phyloP scores from a whole-genome alignment of 2,329 filamentous ascomycete genomes.

The Colletotrichum coccodes region DNA sequence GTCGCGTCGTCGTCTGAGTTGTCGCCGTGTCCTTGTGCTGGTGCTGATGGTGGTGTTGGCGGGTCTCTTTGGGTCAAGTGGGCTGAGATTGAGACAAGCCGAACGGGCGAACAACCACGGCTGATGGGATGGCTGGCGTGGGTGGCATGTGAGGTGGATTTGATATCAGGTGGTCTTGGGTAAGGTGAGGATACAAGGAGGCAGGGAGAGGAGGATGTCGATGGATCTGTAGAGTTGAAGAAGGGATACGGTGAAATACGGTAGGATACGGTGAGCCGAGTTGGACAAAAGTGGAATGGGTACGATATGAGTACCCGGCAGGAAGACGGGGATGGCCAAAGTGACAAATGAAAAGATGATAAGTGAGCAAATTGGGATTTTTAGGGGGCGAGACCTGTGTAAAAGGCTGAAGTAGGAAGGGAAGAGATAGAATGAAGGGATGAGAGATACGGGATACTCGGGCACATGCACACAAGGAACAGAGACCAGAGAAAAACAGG shows the following conservation, averaged over 20 bases:
- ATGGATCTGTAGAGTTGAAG: not conserved
- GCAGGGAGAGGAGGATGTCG: not conserved
- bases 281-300: not conserved
- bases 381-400: not conserved
- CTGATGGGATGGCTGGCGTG: not conserved
- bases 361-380: not conserved
- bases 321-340: not conserved
- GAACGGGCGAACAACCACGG: not conserved
- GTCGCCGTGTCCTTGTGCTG: not conserved
- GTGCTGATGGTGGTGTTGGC: slow-evolving; percentile 1
- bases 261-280: not conserved
- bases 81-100: slow-evolving; percentile 8
- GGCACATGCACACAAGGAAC: not conserved
- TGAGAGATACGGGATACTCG: not conserved
- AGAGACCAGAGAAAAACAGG: not conserved
- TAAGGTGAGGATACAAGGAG: not conserved
- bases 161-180: slow-evolving; percentile 1
- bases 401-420: not conserved
- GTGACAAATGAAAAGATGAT: not conserved
- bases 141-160: slow-evolving; percentile 10
- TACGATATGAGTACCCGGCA: not conserved
- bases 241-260: slow-evolving; percentile 5
- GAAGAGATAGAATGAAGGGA: not conserved
- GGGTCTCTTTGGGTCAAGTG: slow-evolving; percentile 4
- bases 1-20: not conserved